A percentile compares a stretch with the other conserved stretches of the same genome.
These are phyloP conservation scores for Phyllosticta citriasiana DNA, from an alignment of 2,329 filamentous ascomycete species.

Conservation along the genomic window DNA sequence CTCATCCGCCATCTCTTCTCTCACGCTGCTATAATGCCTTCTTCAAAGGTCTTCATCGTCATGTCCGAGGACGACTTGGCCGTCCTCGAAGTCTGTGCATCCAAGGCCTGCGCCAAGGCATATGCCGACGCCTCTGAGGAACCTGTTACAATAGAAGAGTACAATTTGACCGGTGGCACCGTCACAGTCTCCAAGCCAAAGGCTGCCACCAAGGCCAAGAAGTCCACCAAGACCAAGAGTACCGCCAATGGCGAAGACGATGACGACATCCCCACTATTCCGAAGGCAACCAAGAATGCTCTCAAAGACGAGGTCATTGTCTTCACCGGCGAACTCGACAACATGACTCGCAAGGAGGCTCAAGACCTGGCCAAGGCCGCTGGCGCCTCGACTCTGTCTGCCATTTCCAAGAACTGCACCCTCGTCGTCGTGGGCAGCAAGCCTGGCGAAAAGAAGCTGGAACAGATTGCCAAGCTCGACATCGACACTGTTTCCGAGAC, in stretches of 20 bases:
- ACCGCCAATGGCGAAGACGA: neutral
- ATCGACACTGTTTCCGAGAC: neutral
- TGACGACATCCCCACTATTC: neutral
- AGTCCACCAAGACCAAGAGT: neutral
- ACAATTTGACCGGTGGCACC: neutral
- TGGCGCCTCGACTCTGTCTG: neutral
- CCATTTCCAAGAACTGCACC: neutral
- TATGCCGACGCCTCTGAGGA: neutral
- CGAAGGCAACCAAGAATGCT: neutral
- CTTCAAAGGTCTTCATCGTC: constrained; percentile 1
- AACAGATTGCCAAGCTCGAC: neutral
- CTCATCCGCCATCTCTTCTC: too few relatives aligned
- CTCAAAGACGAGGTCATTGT: neutral
- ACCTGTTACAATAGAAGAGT: neutral
- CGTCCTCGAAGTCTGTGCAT: neutral
- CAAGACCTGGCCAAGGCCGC: neutral
- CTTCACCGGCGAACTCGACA: neutral
- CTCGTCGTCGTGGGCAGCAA: neutral
- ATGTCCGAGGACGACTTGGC: neutral
- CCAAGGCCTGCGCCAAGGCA: neutral
- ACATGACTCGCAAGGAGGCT: constrained; percentile 1
- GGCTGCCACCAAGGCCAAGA: neutral
- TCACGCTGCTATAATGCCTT: neutral
- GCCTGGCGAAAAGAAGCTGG: neutral
- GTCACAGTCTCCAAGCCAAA: neutral